phyloP scores from a whole-genome alignment of 805 yeast genomes.

The Spathaspora gorwiae region DNA sequence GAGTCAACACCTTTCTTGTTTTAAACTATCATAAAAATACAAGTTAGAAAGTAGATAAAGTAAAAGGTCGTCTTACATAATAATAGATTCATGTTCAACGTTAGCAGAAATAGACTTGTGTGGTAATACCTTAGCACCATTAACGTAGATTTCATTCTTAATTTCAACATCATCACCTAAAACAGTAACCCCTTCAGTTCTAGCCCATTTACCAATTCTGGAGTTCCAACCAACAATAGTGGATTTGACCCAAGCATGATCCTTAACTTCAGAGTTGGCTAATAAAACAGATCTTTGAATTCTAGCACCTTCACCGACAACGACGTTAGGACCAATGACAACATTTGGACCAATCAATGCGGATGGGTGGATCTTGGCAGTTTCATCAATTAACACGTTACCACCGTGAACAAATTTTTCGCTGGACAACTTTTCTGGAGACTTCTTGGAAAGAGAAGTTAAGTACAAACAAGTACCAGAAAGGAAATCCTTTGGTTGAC shows the following conservation, averaged over 20 bases:
- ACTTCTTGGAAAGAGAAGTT: conserved; percentile 77
- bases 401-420: conserved; percentile 82
- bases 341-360: conserved; percentile 99
- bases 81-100: conserved; percentile 96
- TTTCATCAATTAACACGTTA: conserved; percentile 89
- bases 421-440: conserved; percentile 61
- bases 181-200: conserved; percentile 96
- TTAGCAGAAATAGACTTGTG: conserved; percentile 95
- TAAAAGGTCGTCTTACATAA: conserved; percentile 60
- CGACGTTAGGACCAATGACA: conserved; percentile 93
- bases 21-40: not conserved
- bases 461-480: conserved; percentile 93
- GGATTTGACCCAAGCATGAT: conserved; percentile 96
- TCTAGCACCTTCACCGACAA: conserved; percentile 97
- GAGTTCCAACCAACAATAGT: conserved; percentile 99
- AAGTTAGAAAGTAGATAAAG: not conserved
- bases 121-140: conserved; percentile 98
- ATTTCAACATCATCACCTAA: conserved; percentile 98
- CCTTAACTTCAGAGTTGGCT: conserved; percentile 86
- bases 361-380: conserved; percentile 86
- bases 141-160: conserved; percentile 96
- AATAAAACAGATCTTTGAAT: conserved; percentile 91
- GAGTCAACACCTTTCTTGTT: not conserved
- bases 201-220: conserved; percentile 97
- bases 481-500: conserved; percentile 99